phyloP scores from a whole-genome alignment of 164 flowering plant species.

The Vitis rotundifolia region DNA sequence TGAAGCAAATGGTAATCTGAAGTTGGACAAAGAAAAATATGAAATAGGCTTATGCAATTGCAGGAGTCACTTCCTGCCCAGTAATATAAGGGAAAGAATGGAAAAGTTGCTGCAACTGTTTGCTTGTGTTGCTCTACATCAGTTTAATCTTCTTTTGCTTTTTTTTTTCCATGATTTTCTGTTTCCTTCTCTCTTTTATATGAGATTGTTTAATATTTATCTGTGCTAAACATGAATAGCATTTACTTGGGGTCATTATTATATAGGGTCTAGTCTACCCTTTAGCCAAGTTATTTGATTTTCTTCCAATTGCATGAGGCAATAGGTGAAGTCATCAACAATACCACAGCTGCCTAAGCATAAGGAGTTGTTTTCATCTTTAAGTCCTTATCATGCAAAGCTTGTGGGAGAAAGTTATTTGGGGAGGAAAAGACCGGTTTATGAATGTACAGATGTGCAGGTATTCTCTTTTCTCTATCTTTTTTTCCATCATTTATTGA shows the following conservation, averaged over 20 bases:
- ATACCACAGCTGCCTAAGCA: slow-evolving; percentile 86
- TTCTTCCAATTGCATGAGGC: slow-evolving; percentile 9
- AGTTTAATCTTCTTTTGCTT: neutral
- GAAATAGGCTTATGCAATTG: neutral
- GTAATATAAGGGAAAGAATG: neutral
- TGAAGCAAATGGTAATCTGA: too few relatives aligned
- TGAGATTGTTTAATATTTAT: neutral
- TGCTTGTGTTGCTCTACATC: neutral
- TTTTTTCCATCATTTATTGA: neutral
- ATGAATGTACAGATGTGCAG: slow-evolving; percentile 95
- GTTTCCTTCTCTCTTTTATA: neutral
- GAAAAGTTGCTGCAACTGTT: too few relatives aligned
- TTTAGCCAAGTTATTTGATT: slow-evolving; percentile 8
- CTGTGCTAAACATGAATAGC: neutral
- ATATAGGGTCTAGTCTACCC: neutral
- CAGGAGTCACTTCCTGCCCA: neutral
- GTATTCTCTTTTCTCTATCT: slow-evolving; percentile 30
- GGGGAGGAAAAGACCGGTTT: slow-evolving; percentile 76
- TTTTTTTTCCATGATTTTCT: neutral
- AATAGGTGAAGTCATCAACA: slow-evolving; percentile 70
- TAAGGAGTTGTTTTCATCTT: slow-evolving; percentile 60
- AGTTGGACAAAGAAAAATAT: neutral
- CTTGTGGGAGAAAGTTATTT: slow-evolving; percentile 94
- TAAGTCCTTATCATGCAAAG: slow-evolving; percentile 80
- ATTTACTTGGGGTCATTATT: neutral